Evolutionary conservation across 352 stramenopile genomes (phyloP).

Genomic region (Phytophthora melonis): DNA sequence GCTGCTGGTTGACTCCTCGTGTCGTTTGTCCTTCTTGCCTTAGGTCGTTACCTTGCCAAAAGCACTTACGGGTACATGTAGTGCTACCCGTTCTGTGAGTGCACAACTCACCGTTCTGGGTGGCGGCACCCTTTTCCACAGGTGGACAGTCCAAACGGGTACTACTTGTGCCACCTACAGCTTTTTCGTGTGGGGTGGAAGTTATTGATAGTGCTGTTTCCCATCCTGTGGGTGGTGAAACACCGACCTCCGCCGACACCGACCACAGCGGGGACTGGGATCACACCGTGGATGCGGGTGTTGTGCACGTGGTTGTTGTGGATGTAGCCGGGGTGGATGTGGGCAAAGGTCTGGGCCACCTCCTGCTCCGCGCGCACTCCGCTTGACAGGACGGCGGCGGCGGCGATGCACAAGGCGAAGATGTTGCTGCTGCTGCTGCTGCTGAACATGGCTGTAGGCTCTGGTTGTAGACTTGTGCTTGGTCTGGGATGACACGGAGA

Average conservation of each 20-base stretch:
- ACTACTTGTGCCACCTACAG: not conserved
- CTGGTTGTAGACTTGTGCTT: no score
- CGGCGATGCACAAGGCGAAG: no score
- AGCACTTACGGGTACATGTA: not conserved
- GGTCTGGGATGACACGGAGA: no score
- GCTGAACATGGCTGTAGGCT: no score
- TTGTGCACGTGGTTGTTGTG: not conserved
- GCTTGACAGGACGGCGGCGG: no score
- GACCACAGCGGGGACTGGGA: not conserved
- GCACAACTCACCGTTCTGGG: not conserved
- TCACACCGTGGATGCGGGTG: not conserved
- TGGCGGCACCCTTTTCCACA: not conserved
- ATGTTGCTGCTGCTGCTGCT: no score
- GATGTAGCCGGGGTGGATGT: no score
- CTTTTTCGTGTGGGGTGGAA: not conserved
- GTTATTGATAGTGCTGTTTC: not conserved
- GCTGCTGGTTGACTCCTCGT: constrained; percentile 3
- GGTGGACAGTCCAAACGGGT: not conserved
- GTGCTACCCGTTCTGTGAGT: not conserved
- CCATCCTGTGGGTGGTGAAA: not conserved
- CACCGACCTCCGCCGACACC: no score
- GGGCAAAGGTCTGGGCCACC: no score
- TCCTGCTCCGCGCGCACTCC: not conserved
- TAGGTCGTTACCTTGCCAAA: constrained; percentile 54
- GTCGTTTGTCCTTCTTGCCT: constrained; percentile 49